A percentile compares a stretch with the other conserved stretches of the same genome.
These are phyloP conservation scores for Eimeria necatrix DNA, from an alignment of 169 alveolate genomes.

Conservation along the genomic window DNA sequence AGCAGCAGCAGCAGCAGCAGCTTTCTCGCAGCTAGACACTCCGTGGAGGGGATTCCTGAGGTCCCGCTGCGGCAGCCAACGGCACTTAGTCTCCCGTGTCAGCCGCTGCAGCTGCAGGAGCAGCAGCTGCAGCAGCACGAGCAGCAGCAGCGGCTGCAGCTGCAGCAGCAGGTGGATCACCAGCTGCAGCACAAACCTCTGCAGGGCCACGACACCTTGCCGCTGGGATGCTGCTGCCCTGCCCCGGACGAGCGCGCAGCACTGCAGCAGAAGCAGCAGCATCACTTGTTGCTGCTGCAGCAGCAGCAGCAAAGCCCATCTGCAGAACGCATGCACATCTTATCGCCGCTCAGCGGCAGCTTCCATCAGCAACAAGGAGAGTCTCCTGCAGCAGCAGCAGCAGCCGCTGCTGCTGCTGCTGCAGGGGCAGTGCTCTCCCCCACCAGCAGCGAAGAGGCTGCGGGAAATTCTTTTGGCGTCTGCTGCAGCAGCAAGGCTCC, in stretches of 20 bases:
- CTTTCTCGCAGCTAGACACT: not conserved
- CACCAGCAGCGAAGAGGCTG: not conserved
- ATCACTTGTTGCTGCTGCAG: conserved; percentile 33
- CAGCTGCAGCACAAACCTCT: not conserved
- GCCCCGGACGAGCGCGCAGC: not conserved
- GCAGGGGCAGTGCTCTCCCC: conserved; percentile 66
- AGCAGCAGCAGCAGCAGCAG: conserved; percentile 15
- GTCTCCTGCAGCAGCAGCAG: conserved; percentile 54
- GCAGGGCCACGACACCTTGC: conserved; percentile 24
- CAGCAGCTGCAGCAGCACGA: conserved; percentile 16
- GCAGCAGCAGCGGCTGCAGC: too few species aligned
- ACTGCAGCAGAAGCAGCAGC: conserved; percentile 61
- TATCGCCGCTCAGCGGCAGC: not conserved
- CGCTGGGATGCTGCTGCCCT: conserved; percentile 45
- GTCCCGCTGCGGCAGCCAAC: conserved; percentile 54
- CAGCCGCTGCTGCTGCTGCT: conserved; percentile 56
- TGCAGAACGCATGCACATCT: conserved; percentile 17
- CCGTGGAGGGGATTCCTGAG: not conserved
- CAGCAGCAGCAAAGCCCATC: conserved; percentile 51
- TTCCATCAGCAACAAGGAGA: conserved; percentile 46
- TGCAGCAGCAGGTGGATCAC: conserved; percentile 10
- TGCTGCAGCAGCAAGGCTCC: conserved; percentile 5
- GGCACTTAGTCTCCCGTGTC: not conserved
- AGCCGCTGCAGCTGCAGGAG: not conserved
- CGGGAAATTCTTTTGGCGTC: not conserved